Conservation (phyloP, 106 monocot genomes). For the Allium cepa region DNA sequence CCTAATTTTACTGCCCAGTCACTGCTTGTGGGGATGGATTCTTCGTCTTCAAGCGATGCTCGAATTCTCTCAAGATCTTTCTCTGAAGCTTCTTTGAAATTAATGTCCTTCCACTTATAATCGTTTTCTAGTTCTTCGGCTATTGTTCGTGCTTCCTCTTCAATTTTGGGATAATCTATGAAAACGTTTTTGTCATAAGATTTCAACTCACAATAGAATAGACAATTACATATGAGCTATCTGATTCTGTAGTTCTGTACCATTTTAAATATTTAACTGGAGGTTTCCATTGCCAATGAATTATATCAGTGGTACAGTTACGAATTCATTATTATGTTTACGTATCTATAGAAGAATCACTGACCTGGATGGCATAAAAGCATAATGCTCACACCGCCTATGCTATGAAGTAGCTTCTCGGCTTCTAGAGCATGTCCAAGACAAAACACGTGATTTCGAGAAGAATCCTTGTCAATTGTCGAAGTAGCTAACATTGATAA, state of each 20-base stretch:
- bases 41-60: constrained; percentile 69
- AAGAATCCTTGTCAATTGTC: constrained; percentile 60
- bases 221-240: too few species aligned
- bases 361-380: constrained; percentile 91
- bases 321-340: too few species aligned
- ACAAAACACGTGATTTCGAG: constrained; percentile 90
- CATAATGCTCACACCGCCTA: constrained; percentile 75
- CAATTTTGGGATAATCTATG: constrained; percentile 79
- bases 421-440: constrained; percentile 89
- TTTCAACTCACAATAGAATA: neutral
- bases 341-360: neutral
- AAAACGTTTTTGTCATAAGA: constrained; percentile 5
- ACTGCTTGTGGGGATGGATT: constrained; percentile 58
- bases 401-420: constrained; percentile 45
- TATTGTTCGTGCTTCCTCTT: constrained; percentile 55
- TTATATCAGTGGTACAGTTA: too few species aligned
- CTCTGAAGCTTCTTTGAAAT: constrained; percentile 42
- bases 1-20: constrained; percentile 96
- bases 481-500: constrained; percentile 21
- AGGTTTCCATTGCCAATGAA: too few species aligned
- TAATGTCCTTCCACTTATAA: constrained; percentile 59
- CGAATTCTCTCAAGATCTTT: constrained; percentile 50
- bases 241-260: too few species aligned
- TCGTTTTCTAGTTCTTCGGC: constrained; percentile 54
- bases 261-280: too few species aligned